Evolutionary conservation across 495 filamentous ascomycete species (phyloP), one percentile per base, ranked within the genome.

Genomic region (Aspergillus egyptiacus): DNA sequence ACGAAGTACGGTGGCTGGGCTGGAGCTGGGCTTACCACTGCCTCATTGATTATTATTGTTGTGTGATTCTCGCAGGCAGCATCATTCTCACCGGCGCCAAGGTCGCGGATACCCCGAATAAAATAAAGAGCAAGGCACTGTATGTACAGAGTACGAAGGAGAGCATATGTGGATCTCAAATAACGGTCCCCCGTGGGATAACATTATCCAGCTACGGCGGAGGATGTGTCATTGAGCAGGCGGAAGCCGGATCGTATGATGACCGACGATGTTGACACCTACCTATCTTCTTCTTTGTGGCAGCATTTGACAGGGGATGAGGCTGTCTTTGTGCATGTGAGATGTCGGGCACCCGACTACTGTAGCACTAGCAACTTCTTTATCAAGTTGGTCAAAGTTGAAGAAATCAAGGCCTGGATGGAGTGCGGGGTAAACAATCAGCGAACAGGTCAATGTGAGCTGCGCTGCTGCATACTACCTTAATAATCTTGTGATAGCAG

Each of bases 61-160:
- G 7, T 19, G 17, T 33, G 41, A 19, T 10, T 44, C 13, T 22
- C 8, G 41, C 28, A 44, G 41, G 41, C 41, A 44, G 41, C 41
- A 33, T 23, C 24, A 7, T 44, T 44, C 28, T 33, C 17, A 14
- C 15, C 24, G 15, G 15, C 8, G 35, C 35, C 6, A 6, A 23
- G 19, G 35, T 23, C 14, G 10, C 8, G 6, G 36, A 39, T 39
- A 39, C 22, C 19, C 19, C 14, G 35, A 10, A 14, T 23, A 19
- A 13, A 11, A 7, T 22, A 20, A 6, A 37, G 35, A 37, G 8
- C n/a, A 17, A 17, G 33, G 33, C n/a, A n/a, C n/a, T n/a, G n/a
- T n/a, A n/a, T n/a, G n/a, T n/a, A n/a, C n/a, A n/a, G n/a, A n/a
- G n/a, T n/a, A n/a, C n/a, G n/a, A n/a, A n/a, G n/a, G n/a, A n/a